Conservation (phyloP, 2,329 filamentous ascomycete species). For the Parascedosporium putredinis region DNA sequence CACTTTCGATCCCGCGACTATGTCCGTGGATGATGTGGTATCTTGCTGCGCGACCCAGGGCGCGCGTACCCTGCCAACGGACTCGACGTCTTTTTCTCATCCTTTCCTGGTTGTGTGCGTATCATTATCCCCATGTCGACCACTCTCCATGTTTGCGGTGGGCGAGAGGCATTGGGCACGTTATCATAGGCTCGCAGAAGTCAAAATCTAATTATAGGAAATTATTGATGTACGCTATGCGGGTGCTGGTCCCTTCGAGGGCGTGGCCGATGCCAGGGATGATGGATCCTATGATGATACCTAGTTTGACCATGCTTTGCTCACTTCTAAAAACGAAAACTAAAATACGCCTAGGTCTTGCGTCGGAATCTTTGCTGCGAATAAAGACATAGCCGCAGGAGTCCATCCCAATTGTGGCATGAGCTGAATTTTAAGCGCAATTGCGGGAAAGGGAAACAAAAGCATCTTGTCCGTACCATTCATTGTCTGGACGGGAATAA, state of each 20-base stretch:
- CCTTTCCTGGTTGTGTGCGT: background rate
- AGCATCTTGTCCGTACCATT: too few relatives aligned
- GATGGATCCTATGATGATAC: background rate
- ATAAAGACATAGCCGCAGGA: background rate
- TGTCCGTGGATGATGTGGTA: background rate
- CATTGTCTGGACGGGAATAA: too few relatives aligned
- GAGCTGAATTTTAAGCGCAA: too few relatives aligned
- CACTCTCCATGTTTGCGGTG: background rate
- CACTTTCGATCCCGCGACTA: background rate
- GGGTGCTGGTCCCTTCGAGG: background rate
- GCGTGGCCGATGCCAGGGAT: background rate
- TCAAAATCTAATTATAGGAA: slow-evolving; percentile 7
- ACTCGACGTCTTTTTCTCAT: background rate
- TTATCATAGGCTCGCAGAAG: slow-evolving; percentile 2
- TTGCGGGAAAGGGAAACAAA: background rate
- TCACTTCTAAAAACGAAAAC: background rate
- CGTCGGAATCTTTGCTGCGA: too few relatives aligned
- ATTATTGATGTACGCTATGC: slow-evolving; percentile 7
- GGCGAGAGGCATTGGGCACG: background rate
- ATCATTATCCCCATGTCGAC: background rate
- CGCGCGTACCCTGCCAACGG: too few relatives aligned
- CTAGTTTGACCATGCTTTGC: background rate
- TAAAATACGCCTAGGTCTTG: too few relatives aligned
- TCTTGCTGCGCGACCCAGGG: too few relatives aligned
- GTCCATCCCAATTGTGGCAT: background rate